Conservation (phyloP, 1,284 basidiomycete species). For the Ceraceosorus bombacis region DNA sequence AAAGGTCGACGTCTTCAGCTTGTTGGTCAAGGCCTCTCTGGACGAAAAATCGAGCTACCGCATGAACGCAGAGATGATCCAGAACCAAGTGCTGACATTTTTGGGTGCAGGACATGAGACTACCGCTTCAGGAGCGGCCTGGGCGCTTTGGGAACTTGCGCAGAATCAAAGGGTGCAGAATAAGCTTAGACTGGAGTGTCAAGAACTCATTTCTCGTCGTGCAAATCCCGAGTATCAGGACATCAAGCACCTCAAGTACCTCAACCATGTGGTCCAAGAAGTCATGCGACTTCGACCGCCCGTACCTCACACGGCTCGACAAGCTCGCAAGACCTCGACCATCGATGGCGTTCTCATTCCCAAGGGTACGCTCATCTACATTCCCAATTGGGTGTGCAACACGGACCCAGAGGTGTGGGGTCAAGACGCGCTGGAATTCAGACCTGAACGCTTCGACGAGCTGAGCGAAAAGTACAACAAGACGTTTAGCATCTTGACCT, state of each 20-base stretch:
- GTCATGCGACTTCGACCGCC: constrained; percentile 33
- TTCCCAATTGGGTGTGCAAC: constrained; percentile 30
- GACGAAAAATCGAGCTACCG: constrained; percentile 22
- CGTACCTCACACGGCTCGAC: constrained; percentile 25
- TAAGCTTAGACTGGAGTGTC: constrained; percentile 57
- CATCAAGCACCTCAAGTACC: constrained; percentile 61
- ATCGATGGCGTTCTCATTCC: constrained; percentile 34
- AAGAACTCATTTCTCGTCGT: constrained; percentile 24
- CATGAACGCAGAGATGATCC: constrained; percentile 28
- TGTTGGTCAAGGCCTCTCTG: constrained; percentile 10
- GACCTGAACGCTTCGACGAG: constrained; percentile 33
- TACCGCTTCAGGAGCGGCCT: constrained; percentile 62
- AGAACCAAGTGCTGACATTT: constrained; percentile 34
- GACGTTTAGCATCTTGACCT: constrained; percentile 29
- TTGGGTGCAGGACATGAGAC: constrained; percentile 49
- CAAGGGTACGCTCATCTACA: constrained; percentile 24
- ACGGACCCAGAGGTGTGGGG: constrained; percentile 30
- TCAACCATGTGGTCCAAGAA: constrained; percentile 62
- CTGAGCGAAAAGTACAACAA: constrained; percentile 33
- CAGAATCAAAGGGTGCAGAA: constrained; percentile 56
- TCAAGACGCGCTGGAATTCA: constrained; percentile 27
- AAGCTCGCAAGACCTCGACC: constrained; percentile 17
- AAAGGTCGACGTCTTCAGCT: constrained; percentile 15
- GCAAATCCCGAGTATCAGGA: constrained; percentile 51
- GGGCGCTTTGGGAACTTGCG: constrained; percentile 64